Evolutionary conservation across 2,329 filamentous ascomycete genomes (phyloP).

Genomic region (Amauroascus verrucosus): DNA sequence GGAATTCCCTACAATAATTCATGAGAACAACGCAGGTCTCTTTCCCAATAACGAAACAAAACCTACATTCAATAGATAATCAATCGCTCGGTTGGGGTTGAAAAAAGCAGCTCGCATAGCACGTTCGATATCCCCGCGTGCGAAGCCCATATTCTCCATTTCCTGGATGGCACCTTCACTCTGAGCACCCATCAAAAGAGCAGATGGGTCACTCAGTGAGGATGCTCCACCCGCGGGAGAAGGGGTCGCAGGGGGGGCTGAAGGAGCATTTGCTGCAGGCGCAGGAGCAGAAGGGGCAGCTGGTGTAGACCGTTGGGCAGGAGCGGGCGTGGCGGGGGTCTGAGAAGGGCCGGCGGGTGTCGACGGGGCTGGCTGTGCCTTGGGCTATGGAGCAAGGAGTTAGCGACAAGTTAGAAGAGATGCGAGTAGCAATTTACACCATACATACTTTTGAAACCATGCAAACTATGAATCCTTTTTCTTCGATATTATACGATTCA

Average conservation of each 20-base stretch:
- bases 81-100: conserved; percentile 94
- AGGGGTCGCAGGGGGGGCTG: conserved; percentile 15
- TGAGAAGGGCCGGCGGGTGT: conserved; percentile 25
- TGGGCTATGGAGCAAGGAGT: conserved; percentile 40
- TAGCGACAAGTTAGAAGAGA: neutral
- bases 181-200: conserved; percentile 76
- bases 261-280: conserved; percentile 13
- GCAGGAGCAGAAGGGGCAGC: conserved; percentile 15
- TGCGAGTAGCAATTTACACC: neutral
- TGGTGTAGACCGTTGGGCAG: conserved; percentile 13
- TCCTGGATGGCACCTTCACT: conserved; percentile 72
- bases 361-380: conserved; percentile 34
- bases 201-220: conserved; percentile 60
- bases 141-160: conserved; percentile 97
- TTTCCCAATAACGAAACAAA: neutral
- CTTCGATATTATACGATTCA: conserved; percentile 94
- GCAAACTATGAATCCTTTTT: conserved; percentile 98
- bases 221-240: conserved; percentile 25
- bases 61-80: conserved; percentile 79
- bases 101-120: conserved; percentile 94
- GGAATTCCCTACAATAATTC: conserved; percentile 65
- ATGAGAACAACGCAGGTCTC: neutral
- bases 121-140: conserved; percentile 74
- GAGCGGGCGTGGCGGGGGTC: conserved; percentile 26
- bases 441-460: conserved; percentile 81